Base-by-base conservation (phyloP, 345 rosid species). In the Ceriops zippeliana region DNA sequence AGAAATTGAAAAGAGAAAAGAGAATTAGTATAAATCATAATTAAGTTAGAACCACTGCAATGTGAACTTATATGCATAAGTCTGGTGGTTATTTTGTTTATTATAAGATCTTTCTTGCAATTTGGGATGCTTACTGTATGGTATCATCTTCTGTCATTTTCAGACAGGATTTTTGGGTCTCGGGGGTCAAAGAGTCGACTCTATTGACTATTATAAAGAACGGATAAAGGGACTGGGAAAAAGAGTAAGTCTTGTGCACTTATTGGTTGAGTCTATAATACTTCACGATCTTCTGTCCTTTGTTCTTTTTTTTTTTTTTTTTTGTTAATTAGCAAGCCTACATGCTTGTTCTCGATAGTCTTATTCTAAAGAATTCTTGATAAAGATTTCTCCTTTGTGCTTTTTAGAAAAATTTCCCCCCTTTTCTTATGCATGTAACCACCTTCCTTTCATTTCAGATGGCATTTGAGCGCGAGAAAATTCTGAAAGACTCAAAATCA, bases 141-240 rank as follows among this genome's bases (percentile, higher is more conserved):
- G 8, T 19, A 63, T 9, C 37, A 49, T 42, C 67, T 53, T 71
- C 60, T 72, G 67, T 61, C 20, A 30, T 42, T 66, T 81, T 71
- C 92, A 95, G 99, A 79, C 47, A n/a, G 98, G 98, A 54, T 91
- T 86, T 82, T 79, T 86, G 21, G 96, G 99, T 69, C 87, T 91
- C 26, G 86, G 92, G 83, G 96, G 99, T 49, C 75, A 81, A 68
- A 79, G 30, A 70, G 96, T 95, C 65, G 98, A 91, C 73, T 78
- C 93, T 69, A 85, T 91, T 74, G 93, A 95, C 27, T 90, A 90
- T 80, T 95, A 95, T 78, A 72, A 81, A 42, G 87, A 85, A 9
- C 89, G 80, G 66, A 80, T 88, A 59, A 75, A 82, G 61, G 86
- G 78, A 59, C 77, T 88, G 31, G 89, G 88, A 49, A 83, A 81